phyloP scores from a whole-genome alignment of 2,329 filamentous ascomycete genomes.

The Sporothrix brasiliensis region DNA sequence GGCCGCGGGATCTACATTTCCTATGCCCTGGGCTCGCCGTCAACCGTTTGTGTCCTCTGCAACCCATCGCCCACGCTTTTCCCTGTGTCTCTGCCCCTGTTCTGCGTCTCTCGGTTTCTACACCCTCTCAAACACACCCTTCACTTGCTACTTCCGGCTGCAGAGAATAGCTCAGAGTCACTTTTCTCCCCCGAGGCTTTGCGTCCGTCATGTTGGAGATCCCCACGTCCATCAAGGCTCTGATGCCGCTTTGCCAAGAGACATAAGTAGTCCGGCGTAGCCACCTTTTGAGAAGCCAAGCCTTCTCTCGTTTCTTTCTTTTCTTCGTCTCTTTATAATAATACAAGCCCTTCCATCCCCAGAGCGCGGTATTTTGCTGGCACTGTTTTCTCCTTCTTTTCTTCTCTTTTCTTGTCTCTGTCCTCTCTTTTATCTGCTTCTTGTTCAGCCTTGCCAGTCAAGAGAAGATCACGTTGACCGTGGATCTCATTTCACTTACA shows the following conservation, averaged over 20 bases:
- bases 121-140: not conserved
- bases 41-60: not conserved
- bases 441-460: constrained; percentile 39
- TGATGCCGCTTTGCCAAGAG: constrained; percentile 37
- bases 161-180: not conserved
- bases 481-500: constrained; percentile 38
- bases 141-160: constrained; percentile 25
- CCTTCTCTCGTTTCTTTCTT: constrained; percentile 29
- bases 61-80: constrained; percentile 14
- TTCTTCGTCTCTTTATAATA: constrained; percentile 27
- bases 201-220: constrained; percentile 28
- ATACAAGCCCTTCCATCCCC: constrained; percentile 34
- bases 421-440: constrained; percentile 34
- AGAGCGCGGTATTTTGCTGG: constrained; percentile 29
- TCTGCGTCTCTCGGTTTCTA: constrained; percentile 3
- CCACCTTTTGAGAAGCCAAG: constrained; percentile 30
- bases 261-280: constrained; percentile 35
- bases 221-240: constrained; percentile 26
- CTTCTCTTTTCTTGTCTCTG: constrained; percentile 31
- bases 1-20: constrained; percentile 41
- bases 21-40: constrained; percentile 33
- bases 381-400: constrained; percentile 31
- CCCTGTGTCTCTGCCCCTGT: not conserved
- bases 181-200: constrained; percentile 2
- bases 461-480: constrained; percentile 44